Base-by-base conservation (phyloP, 345 rosid species). In the Mercurialis annua region DNA sequence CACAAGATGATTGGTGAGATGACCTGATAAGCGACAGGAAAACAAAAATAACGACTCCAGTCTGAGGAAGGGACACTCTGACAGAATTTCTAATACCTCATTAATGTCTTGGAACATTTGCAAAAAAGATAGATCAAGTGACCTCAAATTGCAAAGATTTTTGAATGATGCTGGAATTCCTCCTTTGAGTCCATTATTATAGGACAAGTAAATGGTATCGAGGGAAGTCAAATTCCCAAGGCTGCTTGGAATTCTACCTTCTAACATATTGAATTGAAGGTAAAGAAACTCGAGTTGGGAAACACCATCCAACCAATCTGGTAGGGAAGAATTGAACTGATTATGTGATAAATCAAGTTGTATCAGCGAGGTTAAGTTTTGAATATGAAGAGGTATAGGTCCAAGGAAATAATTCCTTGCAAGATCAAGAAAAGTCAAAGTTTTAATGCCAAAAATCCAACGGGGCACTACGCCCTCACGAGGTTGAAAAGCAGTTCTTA, bases 241-340 rank as follows among this genome's bases (percentile, higher is more conserved):
- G 27, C 5, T 54, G 24, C 51, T 48, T 27, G 80, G 17, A 36
- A 78, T 61, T 0, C 33, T 2, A 36, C 84, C 84, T 14, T 59
- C 59, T 5, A 78, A 55, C 2, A 21, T 0, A 53, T 62, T 75
- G 2, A 0, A 0, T 0, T 23, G 1, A 31, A 75, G 62, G 33
- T 54, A 34, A 14, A 75, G 71, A 29, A 48, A 29, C 57, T 74
- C 59, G 17, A 78, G 75, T 18, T 31, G 47, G 16, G 24, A 14
- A 59, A 59, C 20, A 57, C 34, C 15, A 29, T 46, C 31, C 5
- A 58, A 36, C 65, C 64, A 68, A 1, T 6, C 31, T 14, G 71
- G 65, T 15, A 68, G 2, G 0, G 30, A 57, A 30, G 46, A 33
- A 58, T 18, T 68, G 5, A 58, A 46, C 6, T 30, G 0, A 48